These are phyloP conservation scores for Pholiota conissans DNA, from an alignment of 768 basidiomycete genomes.

Conservation along the genomic window DNA sequence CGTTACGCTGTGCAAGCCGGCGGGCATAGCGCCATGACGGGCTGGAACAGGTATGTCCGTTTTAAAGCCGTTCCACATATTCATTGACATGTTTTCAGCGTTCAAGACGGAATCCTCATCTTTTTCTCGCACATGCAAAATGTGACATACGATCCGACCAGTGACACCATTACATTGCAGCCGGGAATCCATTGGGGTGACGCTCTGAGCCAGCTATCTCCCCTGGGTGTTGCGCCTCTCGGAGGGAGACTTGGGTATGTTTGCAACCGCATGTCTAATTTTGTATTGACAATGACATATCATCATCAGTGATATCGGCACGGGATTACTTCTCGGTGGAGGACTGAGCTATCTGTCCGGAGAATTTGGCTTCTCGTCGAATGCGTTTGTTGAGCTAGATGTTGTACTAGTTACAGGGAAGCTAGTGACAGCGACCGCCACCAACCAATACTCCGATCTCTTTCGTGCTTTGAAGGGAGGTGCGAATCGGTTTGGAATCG, in stretches of 20 bases:
- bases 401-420: slow-evolving; percentile 42
- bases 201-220: slow-evolving; percentile 32
- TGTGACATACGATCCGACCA: slow-evolving; percentile 34
- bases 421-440: slow-evolving; percentile 39
- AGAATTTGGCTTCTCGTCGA: slow-evolving; percentile 40
- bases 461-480: slow-evolving; percentile 47
- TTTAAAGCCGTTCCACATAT: not conserved
- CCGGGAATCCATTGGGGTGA: slow-evolving; percentile 46
- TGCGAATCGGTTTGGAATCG: slow-evolving; percentile 46
- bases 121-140: slow-evolving; percentile 37
- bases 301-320: slow-evolving; percentile 36
- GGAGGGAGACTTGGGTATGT: slow-evolving; percentile 38
- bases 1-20: slow-evolving; percentile 44
- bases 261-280: not conserved
- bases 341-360: slow-evolving; percentile 40
- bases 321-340: slow-evolving; percentile 44
- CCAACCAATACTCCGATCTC: slow-evolving; percentile 40
- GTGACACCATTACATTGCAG: slow-evolving; percentile 38
- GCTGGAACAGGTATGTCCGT: slow-evolving; percentile 41
- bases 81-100: slow-evolving; percentile 24
- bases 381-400: slow-evolving; percentile 36
- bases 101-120: slow-evolving; percentile 38
- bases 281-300: not conserved
- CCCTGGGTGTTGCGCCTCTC: slow-evolving; percentile 41
- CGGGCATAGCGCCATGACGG: slow-evolving; percentile 41